These are phyloP conservation scores for Brettanomyces nanus DNA, from an alignment of 805 yeast genomes.

Conservation along the genomic window DNA sequence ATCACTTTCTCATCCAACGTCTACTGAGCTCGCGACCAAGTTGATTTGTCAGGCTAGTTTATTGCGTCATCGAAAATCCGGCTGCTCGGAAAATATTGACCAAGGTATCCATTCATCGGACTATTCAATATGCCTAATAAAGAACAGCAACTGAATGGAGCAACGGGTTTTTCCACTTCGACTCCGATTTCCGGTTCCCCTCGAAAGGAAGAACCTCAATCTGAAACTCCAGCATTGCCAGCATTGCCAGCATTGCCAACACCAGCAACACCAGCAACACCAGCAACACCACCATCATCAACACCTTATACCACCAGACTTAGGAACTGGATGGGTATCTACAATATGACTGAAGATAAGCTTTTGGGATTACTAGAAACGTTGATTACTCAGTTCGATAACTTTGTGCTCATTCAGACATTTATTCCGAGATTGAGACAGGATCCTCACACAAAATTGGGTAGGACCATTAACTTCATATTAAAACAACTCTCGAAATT, in stretches of 20 bases:
- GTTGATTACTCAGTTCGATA: slow-evolving; percentile 20
- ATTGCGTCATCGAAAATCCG: too few relatives aligned
- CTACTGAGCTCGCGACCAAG: too few relatives aligned
- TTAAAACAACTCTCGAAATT: slow-evolving; percentile 19
- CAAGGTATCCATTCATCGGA: too few relatives aligned
- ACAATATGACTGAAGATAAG: slow-evolving; percentile 13
- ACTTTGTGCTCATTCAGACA: slow-evolving; percentile 22
- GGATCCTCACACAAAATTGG: background rate
- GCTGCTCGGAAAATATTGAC: too few relatives aligned
- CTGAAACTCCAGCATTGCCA: background rate
- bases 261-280: too few relatives aligned
- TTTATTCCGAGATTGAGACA: slow-evolving; percentile 11
- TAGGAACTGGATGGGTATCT: slow-evolving; percentile 1
- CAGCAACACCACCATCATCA: too few relatives aligned
- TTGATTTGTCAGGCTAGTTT: too few relatives aligned
- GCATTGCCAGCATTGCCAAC: background rate
- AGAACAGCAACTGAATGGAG: too few relatives aligned
- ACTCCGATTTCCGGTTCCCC: too few relatives aligned
- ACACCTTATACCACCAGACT: background rate
- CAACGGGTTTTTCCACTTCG: too few relatives aligned
- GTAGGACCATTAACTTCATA: slow-evolving; percentile 11
- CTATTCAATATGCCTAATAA: too few relatives aligned
- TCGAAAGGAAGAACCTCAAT: background rate
- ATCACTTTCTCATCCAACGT: too few relatives aligned
- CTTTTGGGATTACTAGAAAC: slow-evolving; percentile 17